Evolutionary conservation across 106 monocot species (phyloP), one percentile per base, ranked within the genome.

Genomic region (Dendrobium officinale): DNA sequence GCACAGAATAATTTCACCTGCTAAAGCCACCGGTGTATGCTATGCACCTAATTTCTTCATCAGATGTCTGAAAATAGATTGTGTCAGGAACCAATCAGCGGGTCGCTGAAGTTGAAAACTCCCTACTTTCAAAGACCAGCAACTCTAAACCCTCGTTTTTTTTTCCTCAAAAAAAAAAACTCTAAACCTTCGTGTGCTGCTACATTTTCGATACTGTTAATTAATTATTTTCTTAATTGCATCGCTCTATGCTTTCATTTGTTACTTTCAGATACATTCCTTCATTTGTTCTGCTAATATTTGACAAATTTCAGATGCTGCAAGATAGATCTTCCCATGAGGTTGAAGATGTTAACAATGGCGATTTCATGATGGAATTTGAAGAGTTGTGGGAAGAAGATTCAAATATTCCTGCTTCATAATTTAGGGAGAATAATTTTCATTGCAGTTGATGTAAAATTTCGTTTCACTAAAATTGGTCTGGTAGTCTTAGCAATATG

Each of bases 321-420:
- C 84, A 89, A 47, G 90, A 90, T 22, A 86, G 55, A 67, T 20
- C 75, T 40, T 40, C 84, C 72, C 82, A 75, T 15, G 88, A 90
- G 67, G 64, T 80, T 8, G 79, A 83, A 26, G 92, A 86, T 81
- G 82, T 75, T 67, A 82, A 16, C 64, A 88, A 90, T 43, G 81
- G 83, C 75, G 84, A 90, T 78, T 80, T 92, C 82, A 92, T 95
- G 90, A 82, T 77, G 43, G 90, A 87, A 59, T 75, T 95, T 29
- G 91, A 92, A 49, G 88, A 92, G 67, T 79, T 92, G 13, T 77
- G 82, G 78, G 88, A 85, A 22, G 88, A 85, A 29, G 92, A 90
- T 75, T 37, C 70, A 10, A 19, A 54, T 17, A 82, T 82, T 78
- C 81, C 85, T 41, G 5, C 73, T 73, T 73, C 40, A 41, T 72